phyloP scores from a whole-genome alignment of 106 monocot species.

The Ottelia alismoides region DNA sequence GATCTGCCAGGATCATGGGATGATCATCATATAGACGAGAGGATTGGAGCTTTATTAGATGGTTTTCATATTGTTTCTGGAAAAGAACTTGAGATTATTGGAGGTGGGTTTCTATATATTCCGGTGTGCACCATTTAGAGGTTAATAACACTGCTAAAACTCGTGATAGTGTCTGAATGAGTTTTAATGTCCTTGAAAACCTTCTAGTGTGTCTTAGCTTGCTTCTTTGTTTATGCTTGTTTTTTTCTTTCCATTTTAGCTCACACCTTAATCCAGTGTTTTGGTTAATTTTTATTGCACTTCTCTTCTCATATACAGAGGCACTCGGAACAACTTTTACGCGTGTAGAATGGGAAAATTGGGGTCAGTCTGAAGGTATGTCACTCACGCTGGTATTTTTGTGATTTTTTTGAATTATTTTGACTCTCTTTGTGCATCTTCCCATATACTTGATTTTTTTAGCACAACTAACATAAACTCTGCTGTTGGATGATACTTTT shows the following conservation, averaged over 20 bases:
- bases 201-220: too few species aligned
- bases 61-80: constrained; percentile 56
- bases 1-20: constrained; percentile 8
- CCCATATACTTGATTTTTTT: too few species aligned
- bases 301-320: constrained; percentile 37
- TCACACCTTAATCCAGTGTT: background rate
- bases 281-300: background rate
- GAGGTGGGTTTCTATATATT: constrained; percentile 44
- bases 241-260: background rate
- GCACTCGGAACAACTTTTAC: constrained; percentile 49
- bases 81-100: constrained; percentile 67
- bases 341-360: constrained; percentile 61
- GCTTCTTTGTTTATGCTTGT: background rate
- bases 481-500: too few species aligned
- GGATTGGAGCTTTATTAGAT: constrained; percentile 64
- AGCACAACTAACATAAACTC: too few species aligned
- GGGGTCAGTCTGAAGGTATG: constrained; percentile 78
- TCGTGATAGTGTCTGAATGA: too few species aligned
- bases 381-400: constrained; percentile 1
- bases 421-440: too few species aligned
- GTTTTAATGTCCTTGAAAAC: too few species aligned
- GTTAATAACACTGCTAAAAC: too few species aligned
- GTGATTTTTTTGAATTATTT: too few species aligned
- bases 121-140: too few species aligned
- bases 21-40: constrained; percentile 59